Evolutionary conservation across 2,329 filamentous ascomycete species (phyloP).

Genomic region (Drechslerella coelobrocha): DNA sequence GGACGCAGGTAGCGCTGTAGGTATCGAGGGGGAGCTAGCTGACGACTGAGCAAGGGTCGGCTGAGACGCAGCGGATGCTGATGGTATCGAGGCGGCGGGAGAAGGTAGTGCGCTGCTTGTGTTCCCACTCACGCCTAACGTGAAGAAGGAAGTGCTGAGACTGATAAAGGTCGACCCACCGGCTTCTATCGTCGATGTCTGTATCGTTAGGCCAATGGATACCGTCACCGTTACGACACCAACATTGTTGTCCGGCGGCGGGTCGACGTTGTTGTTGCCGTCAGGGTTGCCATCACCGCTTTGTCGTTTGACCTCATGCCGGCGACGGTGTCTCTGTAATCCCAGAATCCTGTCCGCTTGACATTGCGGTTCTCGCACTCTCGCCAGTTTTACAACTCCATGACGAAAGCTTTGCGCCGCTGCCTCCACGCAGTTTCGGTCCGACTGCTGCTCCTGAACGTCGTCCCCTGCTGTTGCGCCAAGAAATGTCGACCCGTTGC

Average conservation of each 20-base stretch:
- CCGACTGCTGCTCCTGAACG: background rate
- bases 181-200: conserved; percentile 25
- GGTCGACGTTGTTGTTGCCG: conserved; percentile 1
- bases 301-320: conserved; percentile 22
- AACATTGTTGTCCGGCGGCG: conserved; percentile 13
- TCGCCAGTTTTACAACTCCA: conserved; percentile 28
- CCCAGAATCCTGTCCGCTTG: conserved; percentile 5
- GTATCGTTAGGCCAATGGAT: conserved; percentile 41
- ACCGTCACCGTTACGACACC: conserved; percentile 42
- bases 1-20: background rate
- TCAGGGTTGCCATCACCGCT: conserved; percentile 8
- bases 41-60: background rate
- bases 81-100: background rate
- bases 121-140: conserved; percentile 30
- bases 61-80: background rate
- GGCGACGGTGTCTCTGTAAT: conserved; percentile 15
- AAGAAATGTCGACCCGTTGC: conserved; percentile 23
- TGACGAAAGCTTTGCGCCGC: conserved; percentile 9
- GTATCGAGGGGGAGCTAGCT: background rate
- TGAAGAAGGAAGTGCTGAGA: conserved; percentile 39
- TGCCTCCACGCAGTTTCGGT: background rate
- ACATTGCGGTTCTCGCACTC: conserved; percentile 30
- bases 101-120: conserved; percentile 24
- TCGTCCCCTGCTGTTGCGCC: conserved; percentile 18
- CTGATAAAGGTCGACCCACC: conserved; percentile 38